These are phyloP conservation scores for Saccharomycopsis javanensis DNA, from an alignment of 805 yeast genomes.

Conservation along the genomic window DNA sequence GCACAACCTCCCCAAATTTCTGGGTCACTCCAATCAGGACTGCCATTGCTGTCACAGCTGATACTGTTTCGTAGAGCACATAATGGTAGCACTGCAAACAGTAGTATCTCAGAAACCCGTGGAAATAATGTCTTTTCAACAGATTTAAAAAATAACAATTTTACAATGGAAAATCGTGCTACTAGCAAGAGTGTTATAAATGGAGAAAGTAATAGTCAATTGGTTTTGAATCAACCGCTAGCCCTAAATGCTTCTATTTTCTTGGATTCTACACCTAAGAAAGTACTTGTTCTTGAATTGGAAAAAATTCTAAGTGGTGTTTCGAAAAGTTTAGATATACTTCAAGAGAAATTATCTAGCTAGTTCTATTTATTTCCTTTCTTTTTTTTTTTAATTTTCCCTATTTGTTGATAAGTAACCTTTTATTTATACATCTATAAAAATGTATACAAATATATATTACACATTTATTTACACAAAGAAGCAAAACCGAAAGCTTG, in stretches of 20 bases:
- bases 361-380: background rate
- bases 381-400: background rate
- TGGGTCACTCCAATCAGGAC: background rate
- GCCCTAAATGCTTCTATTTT: slow-evolving; percentile 27
- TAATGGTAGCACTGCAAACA: slow-evolving; percentile 10
- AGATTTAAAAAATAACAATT: background rate
- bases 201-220: slow-evolving; percentile 22
- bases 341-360: slow-evolving; percentile 18
- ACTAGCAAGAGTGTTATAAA: slow-evolving; percentile 18
- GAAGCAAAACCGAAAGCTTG: background rate
- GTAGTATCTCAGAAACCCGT: slow-evolving; percentile 2
- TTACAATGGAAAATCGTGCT: background rate
- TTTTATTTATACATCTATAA: slow-evolving; percentile 1
- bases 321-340: slow-evolving; percentile 19
- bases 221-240: background rate
- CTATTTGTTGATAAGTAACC: background rate
- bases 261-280: slow-evolving; percentile 29
- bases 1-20: background rate
- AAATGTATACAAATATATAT: slow-evolving; percentile 2
- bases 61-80: slow-evolving; percentile 8
- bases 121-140: background rate
- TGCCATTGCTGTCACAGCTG: slow-evolving; percentile 7
- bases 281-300: slow-evolving; percentile 26
- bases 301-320: slow-evolving; percentile 25
- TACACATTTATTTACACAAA: slow-evolving; percentile 1